These are phyloP conservation scores for Earliella scabrosa DNA, from an alignment of 1,284 basidiomycete genomes.

Conservation along the genomic window DNA sequence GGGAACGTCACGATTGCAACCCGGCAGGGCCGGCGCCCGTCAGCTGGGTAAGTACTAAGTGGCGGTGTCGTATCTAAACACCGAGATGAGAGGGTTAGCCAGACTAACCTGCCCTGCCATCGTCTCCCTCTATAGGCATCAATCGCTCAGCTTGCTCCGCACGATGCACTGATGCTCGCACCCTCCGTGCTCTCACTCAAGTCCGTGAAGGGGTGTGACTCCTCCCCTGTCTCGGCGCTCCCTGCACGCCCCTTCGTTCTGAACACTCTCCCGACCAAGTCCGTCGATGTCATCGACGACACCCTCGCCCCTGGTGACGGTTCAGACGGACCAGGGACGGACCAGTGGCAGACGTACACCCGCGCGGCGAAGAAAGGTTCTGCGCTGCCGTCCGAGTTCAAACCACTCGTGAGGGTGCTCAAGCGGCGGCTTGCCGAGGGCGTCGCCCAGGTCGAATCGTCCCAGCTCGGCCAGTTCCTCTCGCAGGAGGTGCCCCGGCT, in stretches of 20 bases:
- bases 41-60: not conserved
- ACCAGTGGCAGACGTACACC: conserved; percentile 18
- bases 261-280: not conserved
- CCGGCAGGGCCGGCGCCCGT: not conserved
- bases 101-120: too few relatives aligned
- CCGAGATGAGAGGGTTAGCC: not conserved
- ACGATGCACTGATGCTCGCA: not conserved
- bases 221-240: too few relatives aligned
- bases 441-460: conserved; percentile 26
- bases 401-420: conserved; percentile 33
- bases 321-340: not conserved
- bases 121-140: not conserved
- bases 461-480: conserved; percentile 33
- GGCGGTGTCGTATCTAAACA: too few relatives aligned
- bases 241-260: not conserved
- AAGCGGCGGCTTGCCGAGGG: conserved; percentile 39
- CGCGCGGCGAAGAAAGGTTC: conserved; percentile 15
- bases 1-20: not conserved
- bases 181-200: not conserved
- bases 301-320: not conserved
- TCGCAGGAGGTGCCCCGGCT: conserved; percentile 17
- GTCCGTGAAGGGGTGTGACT: too few relatives aligned
- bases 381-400: conserved; percentile 25
- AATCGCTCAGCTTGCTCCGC: not conserved
- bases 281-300: not conserved